Conservation (phyloP, 2,329 filamentous ascomycete species). For the Bipolaris sorokiniana region DNA sequence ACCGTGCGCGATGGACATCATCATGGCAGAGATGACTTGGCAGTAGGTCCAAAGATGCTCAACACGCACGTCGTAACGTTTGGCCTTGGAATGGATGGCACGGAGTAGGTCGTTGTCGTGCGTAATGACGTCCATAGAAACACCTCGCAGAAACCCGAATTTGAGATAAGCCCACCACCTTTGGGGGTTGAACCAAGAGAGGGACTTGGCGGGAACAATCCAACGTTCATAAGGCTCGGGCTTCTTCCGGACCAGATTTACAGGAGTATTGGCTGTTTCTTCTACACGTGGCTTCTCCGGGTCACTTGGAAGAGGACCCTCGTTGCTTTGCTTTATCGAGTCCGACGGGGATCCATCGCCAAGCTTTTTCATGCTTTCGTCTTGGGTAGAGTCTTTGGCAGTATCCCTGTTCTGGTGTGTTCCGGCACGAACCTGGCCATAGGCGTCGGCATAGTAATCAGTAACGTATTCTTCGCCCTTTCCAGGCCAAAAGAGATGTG, state of each 20-base stretch:
- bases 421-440: conserved; percentile 32
- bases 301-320: conserved; percentile 1
- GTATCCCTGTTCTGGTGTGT: conserved; percentile 11
- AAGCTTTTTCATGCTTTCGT: conserved; percentile 12
- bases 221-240: conserved; percentile 45
- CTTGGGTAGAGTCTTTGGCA: conserved; percentile 6
- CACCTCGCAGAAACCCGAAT: conserved; percentile 53
- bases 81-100: conserved; percentile 51
- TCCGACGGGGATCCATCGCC: conserved; percentile 10
- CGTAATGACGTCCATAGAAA: conserved; percentile 51
- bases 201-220: conserved; percentile 43
- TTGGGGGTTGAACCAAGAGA: conserved; percentile 40
- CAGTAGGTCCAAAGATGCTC: conserved; percentile 57
- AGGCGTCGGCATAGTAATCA: conserved; percentile 50
- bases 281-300: conserved; percentile 16
- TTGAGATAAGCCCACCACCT: conserved; percentile 51
- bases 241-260: conserved; percentile 26
- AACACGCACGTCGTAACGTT: conserved; percentile 54
- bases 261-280: conserved; percentile 13
- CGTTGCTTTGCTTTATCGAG: conserved; percentile 1
- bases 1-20: conserved; percentile 74
- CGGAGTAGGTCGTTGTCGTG: conserved; percentile 50
- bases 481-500: conserved; percentile 51
- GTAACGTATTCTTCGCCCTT: conserved; percentile 47
- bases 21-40: conserved; percentile 63